phyloP scores from a whole-genome alignment of 768 basidiomycete species.

The Chalciporus chontae region DNA sequence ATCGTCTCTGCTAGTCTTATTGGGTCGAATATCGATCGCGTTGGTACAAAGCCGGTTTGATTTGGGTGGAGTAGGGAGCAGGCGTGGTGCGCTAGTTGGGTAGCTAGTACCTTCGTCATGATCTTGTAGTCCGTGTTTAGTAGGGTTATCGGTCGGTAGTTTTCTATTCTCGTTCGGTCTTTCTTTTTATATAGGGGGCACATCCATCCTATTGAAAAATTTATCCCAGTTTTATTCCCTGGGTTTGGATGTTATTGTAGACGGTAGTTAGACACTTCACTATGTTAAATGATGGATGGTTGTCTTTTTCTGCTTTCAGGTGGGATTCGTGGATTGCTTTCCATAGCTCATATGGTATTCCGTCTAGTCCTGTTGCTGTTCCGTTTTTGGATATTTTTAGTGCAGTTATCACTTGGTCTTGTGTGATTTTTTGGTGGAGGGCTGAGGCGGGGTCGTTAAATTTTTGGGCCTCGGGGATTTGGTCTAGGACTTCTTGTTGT shows the following conservation, averaged over 20 bases:
- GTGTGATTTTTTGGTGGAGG: not conserved
- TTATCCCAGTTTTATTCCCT: slow-evolving; percentile 13
- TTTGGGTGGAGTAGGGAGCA: slow-evolving; percentile 24
- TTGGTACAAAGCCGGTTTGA: slow-evolving; percentile 40
- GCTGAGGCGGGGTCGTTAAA: not conserved
- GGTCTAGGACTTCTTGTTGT: not conserved
- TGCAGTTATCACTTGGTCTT: slow-evolving; percentile 13
- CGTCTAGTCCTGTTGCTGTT: slow-evolving; percentile 22
- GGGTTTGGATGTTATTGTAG: slow-evolving; percentile 25
- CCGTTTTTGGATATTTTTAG: slow-evolving; percentile 11
- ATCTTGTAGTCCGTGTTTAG: too few relatives aligned
- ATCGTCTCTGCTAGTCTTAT: slow-evolving; percentile 17
- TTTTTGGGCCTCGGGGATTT: not conserved
- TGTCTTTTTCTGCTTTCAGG: not conserved
- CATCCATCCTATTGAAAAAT: slow-evolving; percentile 32
- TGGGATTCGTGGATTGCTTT: not conserved
- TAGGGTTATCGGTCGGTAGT: slow-evolving; percentile 38
- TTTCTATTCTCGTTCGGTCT: slow-evolving; percentile 27
- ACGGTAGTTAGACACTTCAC: not conserved
- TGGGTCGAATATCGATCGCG: slow-evolving; percentile 31
- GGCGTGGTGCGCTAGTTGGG: slow-evolving; percentile 13
- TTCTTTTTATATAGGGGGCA: slow-evolving; percentile 46
- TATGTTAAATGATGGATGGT: slow-evolving; percentile 3
- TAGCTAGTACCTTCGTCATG: slow-evolving; percentile 21
- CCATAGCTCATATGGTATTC: slow-evolving; percentile 30